Base-by-base conservation (phyloP, 257 asterid species). In the Forsythia viridissima region DNA sequence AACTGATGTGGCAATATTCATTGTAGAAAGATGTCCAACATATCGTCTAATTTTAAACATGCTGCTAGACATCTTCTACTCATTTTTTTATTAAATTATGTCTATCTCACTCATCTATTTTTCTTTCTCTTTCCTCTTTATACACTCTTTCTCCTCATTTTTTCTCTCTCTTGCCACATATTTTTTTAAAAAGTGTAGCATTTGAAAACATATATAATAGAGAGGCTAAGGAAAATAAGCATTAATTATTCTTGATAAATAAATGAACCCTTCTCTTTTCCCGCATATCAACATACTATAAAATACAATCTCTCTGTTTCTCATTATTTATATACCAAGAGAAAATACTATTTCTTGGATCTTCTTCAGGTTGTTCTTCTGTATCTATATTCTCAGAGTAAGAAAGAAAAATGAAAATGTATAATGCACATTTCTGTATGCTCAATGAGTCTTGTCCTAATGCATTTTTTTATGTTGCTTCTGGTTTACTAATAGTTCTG, bases 401-500 rank as follows among this genome's bases (percentile, higher is more conserved):
- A 59, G 34, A 20, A 57, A 59, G 67, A 59, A 59, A 7, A 59
- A 59, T n/a, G 13, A 8, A 59, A 59, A 59, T 20, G 67, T 9
- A 59, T n/a, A 59, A 7, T 59, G 67, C 67, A 59, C 37, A 59
- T 7, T 8, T 59, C 24, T 63, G 39, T 30, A 63, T 30, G 24
- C 13, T 63, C 2, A 30, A 30, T 1, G 7, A 63, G 65, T 18
- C 5, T 24, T 2, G 3, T 21, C 12, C 40, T 63, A 63, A 3
- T 30, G 7, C 40, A 44, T 75, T 37, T 80, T 76, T 48, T 71
- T 65, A 16, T 39, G 85, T 66, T 77, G 76, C 76, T 73, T 77
- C 63, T 82, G 83, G 77, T 85, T 85, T 42, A 86, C 84, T 83
- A 92, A 43, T 21, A 92, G 86, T 42, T 89, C 84, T 0, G 96